Conservation (phyloP, 73 alveolate genomes). For the Strombidium stylifer region DNA sequence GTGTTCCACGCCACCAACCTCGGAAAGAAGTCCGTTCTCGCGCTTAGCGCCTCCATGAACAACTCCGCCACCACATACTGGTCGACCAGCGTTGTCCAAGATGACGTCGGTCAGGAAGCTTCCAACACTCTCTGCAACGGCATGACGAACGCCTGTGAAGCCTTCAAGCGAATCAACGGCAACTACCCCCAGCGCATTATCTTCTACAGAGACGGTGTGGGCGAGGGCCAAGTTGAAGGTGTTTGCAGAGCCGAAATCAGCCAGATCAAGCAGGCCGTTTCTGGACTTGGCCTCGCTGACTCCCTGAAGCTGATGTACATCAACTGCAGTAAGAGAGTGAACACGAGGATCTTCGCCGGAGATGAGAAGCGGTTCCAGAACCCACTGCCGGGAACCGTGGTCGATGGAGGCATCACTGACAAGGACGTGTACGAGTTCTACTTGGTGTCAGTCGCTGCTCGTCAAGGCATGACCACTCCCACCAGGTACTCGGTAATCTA, state of each 20-base stretch:
- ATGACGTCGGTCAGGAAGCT: slow-evolving; percentile 65
- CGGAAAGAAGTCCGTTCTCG: slow-evolving; percentile 60
- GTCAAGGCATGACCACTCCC: slow-evolving; percentile 95
- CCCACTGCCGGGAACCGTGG: slow-evolving; percentile 91
- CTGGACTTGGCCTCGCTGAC: slow-evolving; percentile 24
- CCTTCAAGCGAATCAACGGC: slow-evolving; percentile 61
- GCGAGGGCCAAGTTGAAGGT: slow-evolving; percentile 68
- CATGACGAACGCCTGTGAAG: slow-evolving; percentile 37
- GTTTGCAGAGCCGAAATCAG: slow-evolving; percentile 68
- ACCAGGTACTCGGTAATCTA: slow-evolving; percentile 86
- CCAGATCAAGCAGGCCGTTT: slow-evolving; percentile 59
- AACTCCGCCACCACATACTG: slow-evolving; percentile 54
- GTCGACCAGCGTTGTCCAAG: slow-evolving; percentile 43
- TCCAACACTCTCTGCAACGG: slow-evolving; percentile 38
- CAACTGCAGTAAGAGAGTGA: slow-evolving; percentile 60
- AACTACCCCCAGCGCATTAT: slow-evolving; percentile 54
- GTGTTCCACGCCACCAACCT: slow-evolving; percentile 64
- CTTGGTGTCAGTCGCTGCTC: slow-evolving; percentile 89
- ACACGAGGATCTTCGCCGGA: slow-evolving; percentile 69
- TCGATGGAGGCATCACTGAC: slow-evolving; percentile 81
- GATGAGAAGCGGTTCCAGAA: slow-evolving; percentile 45
- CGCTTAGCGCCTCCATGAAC: slow-evolving; percentile 65
- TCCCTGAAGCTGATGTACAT: slow-evolving; percentile 52
- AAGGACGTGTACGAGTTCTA: slow-evolving; percentile 89
- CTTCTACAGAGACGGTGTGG: slow-evolving; percentile 80